These are phyloP conservation scores for Phytophthora kernoviae DNA, from an alignment of 352 stramenopile species.

Conservation along the genomic window DNA sequence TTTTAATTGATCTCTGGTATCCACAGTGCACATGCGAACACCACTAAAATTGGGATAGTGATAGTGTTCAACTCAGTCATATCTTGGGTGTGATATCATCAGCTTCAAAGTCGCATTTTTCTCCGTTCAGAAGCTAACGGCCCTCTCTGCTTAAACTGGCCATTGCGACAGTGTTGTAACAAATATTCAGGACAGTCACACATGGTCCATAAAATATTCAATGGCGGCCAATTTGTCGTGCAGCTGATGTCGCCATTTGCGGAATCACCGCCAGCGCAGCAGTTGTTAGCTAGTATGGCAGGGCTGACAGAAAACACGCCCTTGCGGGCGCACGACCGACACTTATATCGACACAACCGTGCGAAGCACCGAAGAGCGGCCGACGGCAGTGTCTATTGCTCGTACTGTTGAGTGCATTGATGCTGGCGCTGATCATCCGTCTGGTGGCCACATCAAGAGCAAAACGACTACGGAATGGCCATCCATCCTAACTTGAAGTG, in stretches of 20 bases:
- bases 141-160: neutral
- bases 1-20: constrained; percentile 15
- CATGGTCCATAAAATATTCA: neutral
- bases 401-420: constrained; percentile 14
- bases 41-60: too few species aligned
- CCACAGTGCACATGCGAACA: neutral
- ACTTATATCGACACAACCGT: constrained; percentile 19
- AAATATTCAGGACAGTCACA: neutral
- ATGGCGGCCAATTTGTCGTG: neutral
- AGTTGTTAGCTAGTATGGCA: constrained; percentile 14
- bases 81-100: too few species aligned
- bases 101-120: neutral
- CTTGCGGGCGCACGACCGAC: constrained; percentile 20
- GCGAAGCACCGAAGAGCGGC: constrained; percentile 7
- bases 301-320: constrained; percentile 21
- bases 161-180: neutral
- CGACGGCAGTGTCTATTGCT: constrained; percentile 13
- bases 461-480: constrained; percentile 11
- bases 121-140: neutral
- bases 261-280: constrained; percentile 47
- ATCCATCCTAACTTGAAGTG: constrained; percentile 7
- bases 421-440: constrained; percentile 29
- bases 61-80: too few species aligned
- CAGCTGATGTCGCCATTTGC: constrained; percentile 21
- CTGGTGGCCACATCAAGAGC: constrained; percentile 7